Base-by-base conservation (phyloP, 2,329 filamentous ascomycete species). In the Aureobasidium vineae region DNA sequence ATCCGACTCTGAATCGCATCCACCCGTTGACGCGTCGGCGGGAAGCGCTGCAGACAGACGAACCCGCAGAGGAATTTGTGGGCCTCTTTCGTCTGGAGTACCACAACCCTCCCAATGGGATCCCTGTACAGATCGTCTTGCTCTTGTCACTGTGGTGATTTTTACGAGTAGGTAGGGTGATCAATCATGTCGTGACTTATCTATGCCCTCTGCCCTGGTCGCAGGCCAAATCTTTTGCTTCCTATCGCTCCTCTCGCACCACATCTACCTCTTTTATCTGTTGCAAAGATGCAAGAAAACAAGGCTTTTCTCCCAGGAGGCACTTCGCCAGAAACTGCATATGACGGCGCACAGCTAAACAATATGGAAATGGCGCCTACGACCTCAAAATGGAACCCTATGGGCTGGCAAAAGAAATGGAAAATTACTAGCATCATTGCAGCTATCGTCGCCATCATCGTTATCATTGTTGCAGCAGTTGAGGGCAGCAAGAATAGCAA, bases 401-500 rank as follows among this genome's bases (percentile, higher is more conserved):
- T 50, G 50, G 69, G 68, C 23, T 73, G 73, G 73, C 69, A 69
- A 1, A 70, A 68, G 65, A 53, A 67, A 49, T 70, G 67, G 40
- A 70, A 69, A 8, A 50, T 67, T 23, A 49, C 70, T 31, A 68
- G 60, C n/a, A 68, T 70, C 10, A 36, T 69, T 23, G 69, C 59
- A 15, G 68, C 65, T 1, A 56, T 72, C 10, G 47, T 71, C 15
- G 43, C 72, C 8, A 67, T 74, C 13, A 69, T 70, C 23, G 71
- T 57, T 15, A 70, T 74, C 28, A 69, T 74, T 36, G 65, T 75
- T 43, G 72, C 70, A 38, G 72, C 72, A 15, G 72, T 74, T 11
- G 28, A 73, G 6, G 73, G 72, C 21, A 69, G 66, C 11, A 69
- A 69, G 50, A 54, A 47, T 13, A 67, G 63, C 52, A 61, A 61